Conservation (phyloP, 2,329 filamentous ascomycete species). For the Microcera coccophila region DNA sequence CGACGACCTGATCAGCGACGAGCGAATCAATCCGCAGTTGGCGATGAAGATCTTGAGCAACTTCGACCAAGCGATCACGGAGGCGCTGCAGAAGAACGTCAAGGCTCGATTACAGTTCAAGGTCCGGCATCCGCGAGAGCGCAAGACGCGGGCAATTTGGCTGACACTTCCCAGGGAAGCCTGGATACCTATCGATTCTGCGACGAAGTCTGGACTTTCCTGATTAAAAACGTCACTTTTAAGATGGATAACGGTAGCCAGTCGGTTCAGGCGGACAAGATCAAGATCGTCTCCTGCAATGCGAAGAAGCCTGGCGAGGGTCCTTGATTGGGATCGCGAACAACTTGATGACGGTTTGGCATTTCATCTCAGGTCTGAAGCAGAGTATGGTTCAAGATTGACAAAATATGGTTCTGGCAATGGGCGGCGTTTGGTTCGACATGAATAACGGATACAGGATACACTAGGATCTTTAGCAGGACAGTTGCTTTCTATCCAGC, state of each 20-base stretch:
- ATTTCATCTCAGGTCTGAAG: constrained; percentile 1
- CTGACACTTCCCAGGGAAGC: constrained; percentile 62
- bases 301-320: constrained; percentile 64
- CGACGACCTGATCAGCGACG: constrained; percentile 90
- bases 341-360: neutral
- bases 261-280: constrained; percentile 76
- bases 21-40: constrained; percentile 93
- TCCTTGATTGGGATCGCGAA: constrained; percentile 9
- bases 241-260: constrained; percentile 82
- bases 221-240: constrained; percentile 98
- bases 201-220: constrained; percentile 99
- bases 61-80: constrained; percentile 90
- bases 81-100: constrained; percentile 87
- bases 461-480: too few species aligned
- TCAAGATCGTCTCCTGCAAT: constrained; percentile 98
- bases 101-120: constrained; percentile 92
- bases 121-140: constrained; percentile 46
- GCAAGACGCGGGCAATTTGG: neutral
- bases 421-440: too few species aligned
- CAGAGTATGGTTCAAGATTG: constrained; percentile 14
- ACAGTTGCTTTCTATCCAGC: too few species aligned
- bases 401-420: too few species aligned
- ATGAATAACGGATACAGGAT: too few species aligned
- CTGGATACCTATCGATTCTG: constrained; percentile 99
- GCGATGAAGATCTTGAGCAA: constrained; percentile 97